A percentile compares a stretch with the other conserved stretches of the same genome.
phyloP scores from a whole-genome alignment of 371 early-diverging fungal species.

The Rhizopus sp. region DNA sequence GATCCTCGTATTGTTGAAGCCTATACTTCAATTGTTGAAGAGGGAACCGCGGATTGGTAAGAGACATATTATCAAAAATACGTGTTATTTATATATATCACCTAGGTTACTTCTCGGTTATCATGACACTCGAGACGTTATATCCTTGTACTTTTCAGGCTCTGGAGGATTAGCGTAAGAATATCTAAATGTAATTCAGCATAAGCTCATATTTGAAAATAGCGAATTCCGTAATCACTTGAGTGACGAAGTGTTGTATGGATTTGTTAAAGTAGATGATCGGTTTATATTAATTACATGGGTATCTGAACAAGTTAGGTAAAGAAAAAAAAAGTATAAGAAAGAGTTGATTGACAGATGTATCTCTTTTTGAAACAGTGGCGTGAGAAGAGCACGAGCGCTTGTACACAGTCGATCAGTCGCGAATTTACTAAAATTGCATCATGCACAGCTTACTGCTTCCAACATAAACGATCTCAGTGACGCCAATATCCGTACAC shows the following conservation, averaged over 20 bases:
- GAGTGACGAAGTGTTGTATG: constrained; percentile 67
- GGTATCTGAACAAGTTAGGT: constrained; percentile 74
- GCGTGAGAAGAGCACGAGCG: constrained; percentile 68
- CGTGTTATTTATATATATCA: neutral
- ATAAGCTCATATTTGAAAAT: neutral
- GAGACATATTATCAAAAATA: neutral
- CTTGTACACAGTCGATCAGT: constrained; percentile 75
- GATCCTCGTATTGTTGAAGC: constrained; percentile 65
- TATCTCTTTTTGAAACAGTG: constrained; percentile 38
- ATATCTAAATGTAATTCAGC: neutral
- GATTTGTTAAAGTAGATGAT: constrained; percentile 64
- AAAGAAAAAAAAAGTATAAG: constrained; percentile 16
- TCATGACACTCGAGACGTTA: constrained; percentile 71
- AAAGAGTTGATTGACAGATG: neutral
- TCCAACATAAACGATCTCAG: constrained; percentile 44
- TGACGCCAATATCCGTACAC: constrained; percentile 41
- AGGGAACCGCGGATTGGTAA: constrained; percentile 60
- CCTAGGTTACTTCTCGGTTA: constrained; percentile 73
- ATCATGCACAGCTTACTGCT: constrained; percentile 54
- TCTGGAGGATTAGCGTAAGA: constrained; percentile 54
- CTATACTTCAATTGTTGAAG: constrained; percentile 60
- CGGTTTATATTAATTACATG: constrained; percentile 65
- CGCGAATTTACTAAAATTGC: constrained; percentile 57
- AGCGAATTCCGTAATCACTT: constrained; percentile 62
- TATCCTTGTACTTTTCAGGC: constrained; percentile 67